Conservation (phyloP, 768 basidiomycete genomes). For the Ephemerocybe angulata region DNA sequence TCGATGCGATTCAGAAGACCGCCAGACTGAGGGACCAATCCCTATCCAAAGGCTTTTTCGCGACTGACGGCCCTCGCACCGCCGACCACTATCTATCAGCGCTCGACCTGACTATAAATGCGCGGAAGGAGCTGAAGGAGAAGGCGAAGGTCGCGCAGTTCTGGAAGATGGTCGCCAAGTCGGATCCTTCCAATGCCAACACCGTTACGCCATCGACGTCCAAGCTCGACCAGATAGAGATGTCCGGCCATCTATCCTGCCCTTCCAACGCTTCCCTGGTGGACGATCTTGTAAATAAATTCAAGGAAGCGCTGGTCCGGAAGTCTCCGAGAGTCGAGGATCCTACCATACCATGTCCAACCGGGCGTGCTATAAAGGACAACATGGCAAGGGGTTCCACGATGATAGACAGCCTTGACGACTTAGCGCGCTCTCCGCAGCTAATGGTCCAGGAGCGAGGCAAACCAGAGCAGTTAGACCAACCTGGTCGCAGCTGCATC, state of each 20-base stretch:
- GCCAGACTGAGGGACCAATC: slow-evolving; percentile 33
- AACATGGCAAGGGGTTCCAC: too few relatives aligned
- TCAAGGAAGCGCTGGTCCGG: not conserved
- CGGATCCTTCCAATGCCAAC: slow-evolving; percentile 18
- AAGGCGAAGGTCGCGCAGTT: slow-evolving; percentile 36
- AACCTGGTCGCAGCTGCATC: too few relatives aligned
- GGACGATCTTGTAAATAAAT: slow-evolving; percentile 4
- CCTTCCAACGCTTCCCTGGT: not conserved
- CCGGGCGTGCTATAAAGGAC: too few relatives aligned
- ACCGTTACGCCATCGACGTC: slow-evolving; percentile 36
- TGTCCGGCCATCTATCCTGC: not conserved
- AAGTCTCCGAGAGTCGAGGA: too few relatives aligned
- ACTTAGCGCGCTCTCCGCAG: too few relatives aligned
- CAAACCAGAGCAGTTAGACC: too few relatives aligned
- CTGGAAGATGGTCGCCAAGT: slow-evolving; percentile 42
- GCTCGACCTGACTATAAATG: slow-evolving; percentile 40
- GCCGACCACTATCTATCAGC: slow-evolving; percentile 42
- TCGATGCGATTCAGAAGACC: slow-evolving; percentile 41
- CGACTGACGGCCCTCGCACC: slow-evolving; percentile 31
- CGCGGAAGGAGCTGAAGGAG: slow-evolving; percentile 39
- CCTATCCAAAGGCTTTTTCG: slow-evolving; percentile 41
- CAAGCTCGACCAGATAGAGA: slow-evolving; percentile 16
- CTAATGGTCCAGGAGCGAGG: too few relatives aligned
- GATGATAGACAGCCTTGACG: too few relatives aligned
- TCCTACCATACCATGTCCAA: too few relatives aligned